phyloP scores from a whole-genome alignment of 352 stramenopile species.

The Pythium aristosporum region DNA sequence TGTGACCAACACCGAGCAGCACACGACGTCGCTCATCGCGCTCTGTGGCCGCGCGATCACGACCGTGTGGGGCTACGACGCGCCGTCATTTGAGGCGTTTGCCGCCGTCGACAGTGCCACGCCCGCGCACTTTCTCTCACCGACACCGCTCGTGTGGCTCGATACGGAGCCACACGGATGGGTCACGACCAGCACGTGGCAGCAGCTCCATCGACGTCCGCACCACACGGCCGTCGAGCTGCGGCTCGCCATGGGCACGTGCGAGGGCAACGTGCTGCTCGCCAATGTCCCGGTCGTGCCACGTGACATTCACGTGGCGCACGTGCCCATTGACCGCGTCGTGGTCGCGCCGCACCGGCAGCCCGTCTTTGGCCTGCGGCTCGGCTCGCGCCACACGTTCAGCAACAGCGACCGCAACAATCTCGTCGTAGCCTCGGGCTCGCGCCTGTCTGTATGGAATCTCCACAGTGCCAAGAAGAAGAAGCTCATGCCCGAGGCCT shows the following conservation, averaged over 20 bases:
- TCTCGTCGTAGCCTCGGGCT: constrained; percentile 60
- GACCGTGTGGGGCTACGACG: constrained; percentile 71
- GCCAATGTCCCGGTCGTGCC: constrained; percentile 35
- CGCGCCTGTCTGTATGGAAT: constrained; percentile 72
- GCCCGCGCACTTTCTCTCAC: constrained; percentile 30
- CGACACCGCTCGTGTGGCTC: constrained; percentile 48
- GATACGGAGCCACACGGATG: constrained; percentile 75
- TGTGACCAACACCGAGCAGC: constrained; percentile 39
- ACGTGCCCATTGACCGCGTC: constrained; percentile 46
- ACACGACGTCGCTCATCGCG: constrained; percentile 62
- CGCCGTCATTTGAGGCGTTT: constrained; percentile 39
- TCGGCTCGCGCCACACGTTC: constrained; percentile 53
- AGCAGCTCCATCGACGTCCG: constrained; percentile 48
- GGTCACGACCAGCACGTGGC: constrained; percentile 67
- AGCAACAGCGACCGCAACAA: constrained; percentile 51
- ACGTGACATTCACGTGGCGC: constrained; percentile 13
- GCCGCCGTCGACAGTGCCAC: constrained; percentile 1
- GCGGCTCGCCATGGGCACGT: constrained; percentile 58
- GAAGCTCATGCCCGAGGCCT: constrained; percentile 25
- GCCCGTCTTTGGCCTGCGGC: constrained; percentile 55
- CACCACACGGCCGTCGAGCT: constrained; percentile 23
- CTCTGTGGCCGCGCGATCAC: constrained; percentile 59
- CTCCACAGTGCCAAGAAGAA: constrained; percentile 40
- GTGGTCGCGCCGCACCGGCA: constrained; percentile 57
- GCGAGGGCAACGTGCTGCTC: constrained; percentile 59